These are phyloP conservation scores for Zhuliangozyma parablackwelliae DNA, from an alignment of 1,139 yeast species.

Conservation along the genomic window DNA sequence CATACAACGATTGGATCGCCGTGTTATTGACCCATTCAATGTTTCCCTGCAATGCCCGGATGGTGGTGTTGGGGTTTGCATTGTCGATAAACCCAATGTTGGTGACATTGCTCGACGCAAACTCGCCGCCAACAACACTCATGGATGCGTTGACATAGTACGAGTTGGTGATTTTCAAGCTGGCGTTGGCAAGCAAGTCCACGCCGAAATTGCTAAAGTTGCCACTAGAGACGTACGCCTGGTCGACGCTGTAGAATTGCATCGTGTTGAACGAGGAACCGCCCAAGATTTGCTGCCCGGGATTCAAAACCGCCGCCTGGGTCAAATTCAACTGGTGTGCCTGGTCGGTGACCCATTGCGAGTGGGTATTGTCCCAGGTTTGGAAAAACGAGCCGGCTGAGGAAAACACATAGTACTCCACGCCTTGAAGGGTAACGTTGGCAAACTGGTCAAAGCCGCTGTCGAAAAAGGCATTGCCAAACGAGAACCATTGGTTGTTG, in stretches of 20 bases:
- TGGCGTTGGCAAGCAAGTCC: constrained; percentile 12
- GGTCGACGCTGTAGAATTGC: constrained; percentile 29
- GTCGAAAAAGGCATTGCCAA: constrained; percentile 31
- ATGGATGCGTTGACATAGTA: constrained; percentile 45
- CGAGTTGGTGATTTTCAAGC: constrained; percentile 39
- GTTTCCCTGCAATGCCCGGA: constrained; percentile 23
- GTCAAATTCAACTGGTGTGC: constrained; percentile 34
- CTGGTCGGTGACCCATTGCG: constrained; percentile 31
- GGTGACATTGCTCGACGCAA: constrained; percentile 20
- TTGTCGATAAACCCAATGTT: constrained; percentile 42
- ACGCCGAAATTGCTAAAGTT: constrained; percentile 23
- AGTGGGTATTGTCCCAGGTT: constrained; percentile 40
- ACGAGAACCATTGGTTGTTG: constrained; percentile 30
- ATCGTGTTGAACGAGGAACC: constrained; percentile 38
- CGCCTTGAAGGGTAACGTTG: constrained; percentile 28
- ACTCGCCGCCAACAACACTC: constrained; percentile 52
- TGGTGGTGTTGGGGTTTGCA: constrained; percentile 15
- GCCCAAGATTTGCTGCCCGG: constrained; percentile 30
- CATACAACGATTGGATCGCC: constrained; percentile 39
- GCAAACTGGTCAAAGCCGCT: constrained; percentile 27
- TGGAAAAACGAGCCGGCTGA: constrained; percentile 19
- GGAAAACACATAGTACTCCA: constrained; percentile 37
- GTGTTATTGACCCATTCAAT: constrained; percentile 36
- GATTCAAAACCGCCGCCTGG: constrained; percentile 23
- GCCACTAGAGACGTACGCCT: constrained; percentile 24